A percentile compares a stretch with the other conserved stretches of the same genome.
These are phyloP conservation scores for Yarrowia divulgata DNA, from an alignment of 805 yeast species.

Conservation along the genomic window DNA sequence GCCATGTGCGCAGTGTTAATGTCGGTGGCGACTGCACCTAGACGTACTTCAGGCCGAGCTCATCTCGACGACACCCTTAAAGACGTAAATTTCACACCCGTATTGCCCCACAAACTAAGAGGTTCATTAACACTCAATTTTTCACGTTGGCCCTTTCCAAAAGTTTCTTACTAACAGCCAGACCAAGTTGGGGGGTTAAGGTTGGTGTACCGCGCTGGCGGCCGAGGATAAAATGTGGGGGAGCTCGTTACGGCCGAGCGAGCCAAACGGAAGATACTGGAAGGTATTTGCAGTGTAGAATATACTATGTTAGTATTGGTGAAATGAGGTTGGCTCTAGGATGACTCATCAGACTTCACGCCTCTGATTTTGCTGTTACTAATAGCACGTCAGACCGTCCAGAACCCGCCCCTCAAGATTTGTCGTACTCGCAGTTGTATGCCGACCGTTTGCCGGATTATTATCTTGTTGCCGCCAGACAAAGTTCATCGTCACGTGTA, in stretches of 20 bases:
- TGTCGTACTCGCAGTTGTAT: background rate
- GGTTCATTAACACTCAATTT: background rate
- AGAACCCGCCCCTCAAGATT: background rate
- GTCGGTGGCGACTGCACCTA: background rate
- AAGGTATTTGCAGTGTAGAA: background rate
- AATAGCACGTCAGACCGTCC: background rate
- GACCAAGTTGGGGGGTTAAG: background rate
- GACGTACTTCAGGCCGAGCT: background rate
- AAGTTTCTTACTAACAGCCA: conserved; percentile 29
- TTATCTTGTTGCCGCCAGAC: conserved; percentile 5
- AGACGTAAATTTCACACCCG: background rate
- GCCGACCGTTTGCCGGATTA: conserved; percentile 36
- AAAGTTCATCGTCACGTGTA: conserved; percentile 3
- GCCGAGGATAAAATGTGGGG: conserved; percentile 37
- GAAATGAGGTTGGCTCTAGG: no score
- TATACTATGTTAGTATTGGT: background rate
- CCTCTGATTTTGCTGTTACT: no score
- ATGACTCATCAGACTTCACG: no score
- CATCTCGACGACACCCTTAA: background rate
- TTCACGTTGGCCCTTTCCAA: conserved; percentile 20
- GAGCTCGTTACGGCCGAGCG: conserved; percentile 4
- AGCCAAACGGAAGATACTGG: background rate
- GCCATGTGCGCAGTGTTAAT: background rate
- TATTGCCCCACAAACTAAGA: background rate
- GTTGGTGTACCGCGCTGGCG: conserved; percentile 10